Percentiles rank a stretch among this genome's conserved stretches.
Evolutionary conservation across 257 asterid species (phyloP).

Genomic region (Eustoma russellianum): DNA sequence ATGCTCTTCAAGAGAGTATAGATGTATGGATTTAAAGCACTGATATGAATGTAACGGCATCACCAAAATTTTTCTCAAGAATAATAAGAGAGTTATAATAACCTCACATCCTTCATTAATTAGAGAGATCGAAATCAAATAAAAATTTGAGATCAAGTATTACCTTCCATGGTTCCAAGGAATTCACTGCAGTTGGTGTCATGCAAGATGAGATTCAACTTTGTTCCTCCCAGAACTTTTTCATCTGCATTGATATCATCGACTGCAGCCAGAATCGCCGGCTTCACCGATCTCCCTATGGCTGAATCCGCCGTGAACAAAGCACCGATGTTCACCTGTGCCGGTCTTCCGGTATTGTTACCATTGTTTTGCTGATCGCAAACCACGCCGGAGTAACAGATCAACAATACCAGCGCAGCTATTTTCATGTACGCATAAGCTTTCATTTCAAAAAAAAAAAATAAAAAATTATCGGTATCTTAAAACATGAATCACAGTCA

Average conservation of each 20-base stretch:
- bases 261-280: conserved; percentile 66
- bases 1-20: no score
- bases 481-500: no score
- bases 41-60: no score
- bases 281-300: conserved; percentile 70
- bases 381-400: neutral
- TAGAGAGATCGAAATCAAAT: no score
- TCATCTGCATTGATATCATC: conserved; percentile 65
- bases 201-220: conserved; percentile 52
- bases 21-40: no score
- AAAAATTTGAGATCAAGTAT: neutral
- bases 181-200: conserved; percentile 94
- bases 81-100: no score
- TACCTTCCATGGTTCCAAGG: conserved; percentile 81
- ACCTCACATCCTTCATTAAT: no score
- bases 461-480: no score
- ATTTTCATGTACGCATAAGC: no score
- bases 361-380: neutral
- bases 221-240: conserved; percentile 39
- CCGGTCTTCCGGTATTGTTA: conserved; percentile 15
- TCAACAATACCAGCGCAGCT: no score
- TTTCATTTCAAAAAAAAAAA: no score
- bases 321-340: conserved; percentile 62
- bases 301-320: conserved; percentile 58
- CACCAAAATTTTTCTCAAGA: no score